Base-by-base conservation (phyloP, 192 early-diverging fungal species). In the Coemansia sp. region DNA sequence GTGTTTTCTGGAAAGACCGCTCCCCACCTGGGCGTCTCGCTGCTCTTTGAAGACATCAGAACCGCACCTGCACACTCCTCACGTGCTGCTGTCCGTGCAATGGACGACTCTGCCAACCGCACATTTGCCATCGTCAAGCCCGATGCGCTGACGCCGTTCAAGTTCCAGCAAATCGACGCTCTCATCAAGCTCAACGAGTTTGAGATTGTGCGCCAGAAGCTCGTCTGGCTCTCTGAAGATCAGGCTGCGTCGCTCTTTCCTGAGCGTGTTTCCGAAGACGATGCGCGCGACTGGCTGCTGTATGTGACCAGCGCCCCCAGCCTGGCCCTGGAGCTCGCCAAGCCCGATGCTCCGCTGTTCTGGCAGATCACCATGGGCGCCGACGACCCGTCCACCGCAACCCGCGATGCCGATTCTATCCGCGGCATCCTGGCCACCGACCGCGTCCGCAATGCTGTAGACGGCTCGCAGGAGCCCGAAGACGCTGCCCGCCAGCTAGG, bases 101-200 rank as follows among this genome's bases (percentile, higher is more conserved):
- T 74, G 71, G 63, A 62, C 39, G 42, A 45, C 34, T 52, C 36
- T 23, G 58, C 64, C 23, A 55, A 80, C 62, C 62, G 67, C 39
- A 83, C 83, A 9, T 74, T 85, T 50, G 83, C 82, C 40, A 47
- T 85, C 17, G 76, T 85, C 63, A 83, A 82, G 62, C 83, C 83
- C 21, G 82, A 85, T 50, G 82, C 75, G 30, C 66, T 80, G 64
- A 69, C 60, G n/a, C 63, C 71, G 10, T 58, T 64, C 56, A 76
- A 82, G 58, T 76, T 66, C 65, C 73, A 71, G 69, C 67, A 81
- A 37, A 69, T 81, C 60, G 64, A 81, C 15, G 74, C 73, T 2
- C 65, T 81, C 39, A 66, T 81, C 56, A 71, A 76, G 54, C 73
- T 81, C 53, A 76, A 76, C 56, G 69, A 81, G 63, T 76, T 81